Conservation (phyloP, 1,284 basidiomycete species). For the Sporisorium iseilematis-ciliati region DNA sequence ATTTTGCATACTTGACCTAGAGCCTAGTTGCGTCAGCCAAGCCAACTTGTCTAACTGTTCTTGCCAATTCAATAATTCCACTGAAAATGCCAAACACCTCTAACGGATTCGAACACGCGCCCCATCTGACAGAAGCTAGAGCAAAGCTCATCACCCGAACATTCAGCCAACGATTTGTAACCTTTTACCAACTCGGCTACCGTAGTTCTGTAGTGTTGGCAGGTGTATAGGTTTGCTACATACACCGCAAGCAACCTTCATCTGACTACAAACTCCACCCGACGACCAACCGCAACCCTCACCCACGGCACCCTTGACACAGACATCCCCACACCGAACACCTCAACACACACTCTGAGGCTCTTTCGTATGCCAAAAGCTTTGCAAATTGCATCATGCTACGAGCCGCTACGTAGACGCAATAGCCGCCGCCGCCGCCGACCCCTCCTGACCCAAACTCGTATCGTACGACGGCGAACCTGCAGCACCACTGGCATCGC, state of each 20-base stretch:
- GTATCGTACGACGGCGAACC: conserved; percentile 27
- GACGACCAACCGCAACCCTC: too few relatives aligned
- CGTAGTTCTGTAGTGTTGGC: conserved; percentile 3
- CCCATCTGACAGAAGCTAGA: too few relatives aligned
- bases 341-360: too few relatives aligned
- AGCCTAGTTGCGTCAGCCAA: conserved; percentile 39
- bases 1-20: conserved; percentile 31
- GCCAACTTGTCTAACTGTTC: conserved; percentile 8
- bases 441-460: conserved; percentile 11
- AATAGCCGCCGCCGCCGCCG: background rate
- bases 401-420: background rate
- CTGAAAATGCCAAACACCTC: background rate
- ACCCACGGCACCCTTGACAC: too few relatives aligned
- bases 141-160: background rate
- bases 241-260: background rate
- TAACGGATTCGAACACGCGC: conserved; percentile 8
- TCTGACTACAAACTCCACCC: too few relatives aligned
- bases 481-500: background rate
- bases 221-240: background rate
- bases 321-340: too few relatives aligned
- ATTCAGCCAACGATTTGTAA: background rate
- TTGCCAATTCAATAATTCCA: too few relatives aligned
- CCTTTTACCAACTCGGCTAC: conserved; percentile 7
- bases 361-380: too few relatives aligned
- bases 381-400: background rate